Evolutionary conservation across 805 yeast species (phyloP).

Genomic region (Kodamaea neixiangensis): DNA sequence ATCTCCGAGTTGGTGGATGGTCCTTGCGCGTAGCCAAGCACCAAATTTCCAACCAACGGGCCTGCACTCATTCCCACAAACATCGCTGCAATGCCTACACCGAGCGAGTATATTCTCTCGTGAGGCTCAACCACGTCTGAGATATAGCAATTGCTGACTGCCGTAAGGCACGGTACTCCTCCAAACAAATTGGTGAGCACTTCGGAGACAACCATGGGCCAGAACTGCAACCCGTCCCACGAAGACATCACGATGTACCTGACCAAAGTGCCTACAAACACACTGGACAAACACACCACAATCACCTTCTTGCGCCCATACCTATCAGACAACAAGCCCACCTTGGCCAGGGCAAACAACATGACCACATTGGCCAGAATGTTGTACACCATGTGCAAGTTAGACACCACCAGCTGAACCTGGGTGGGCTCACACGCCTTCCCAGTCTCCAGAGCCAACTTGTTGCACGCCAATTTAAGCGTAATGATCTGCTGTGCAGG

Average conservation of each 20-base stretch:
- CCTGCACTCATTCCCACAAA: slow-evolving; percentile 65
- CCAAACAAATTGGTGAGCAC: slow-evolving; percentile 60
- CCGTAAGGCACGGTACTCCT: slow-evolving; percentile 54
- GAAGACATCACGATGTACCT: slow-evolving; percentile 28
- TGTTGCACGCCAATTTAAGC: slow-evolving; percentile 32
- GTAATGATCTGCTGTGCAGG: slow-evolving; percentile 43
- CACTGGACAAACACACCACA: slow-evolving; percentile 17
- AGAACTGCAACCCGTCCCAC: slow-evolving; percentile 31
- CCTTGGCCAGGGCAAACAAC: slow-evolving; percentile 57
- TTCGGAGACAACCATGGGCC: slow-evolving; percentile 44
- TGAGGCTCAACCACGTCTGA: slow-evolving; percentile 70
- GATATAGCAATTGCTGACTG: slow-evolving; percentile 66
- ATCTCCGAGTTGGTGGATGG: not conserved
- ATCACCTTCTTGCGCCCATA: slow-evolving; percentile 37
- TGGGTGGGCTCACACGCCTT: slow-evolving; percentile 31
- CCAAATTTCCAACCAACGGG: slow-evolving; percentile 55
- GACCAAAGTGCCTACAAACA: slow-evolving; percentile 23
- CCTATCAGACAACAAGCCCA: slow-evolving; percentile 40
- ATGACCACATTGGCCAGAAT: slow-evolving; percentile 47
- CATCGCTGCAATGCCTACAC: slow-evolving; percentile 58
- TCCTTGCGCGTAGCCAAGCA: not conserved
- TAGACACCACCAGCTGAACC: slow-evolving; percentile 45
- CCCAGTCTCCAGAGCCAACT: slow-evolving; percentile 15
- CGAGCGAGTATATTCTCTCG: slow-evolving; percentile 58
- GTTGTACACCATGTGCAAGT: slow-evolving; percentile 47